Evolutionary conservation across 106 monocot genomes (phyloP), one percentile per base, ranked within the genome.

Genomic region (Platanthera zijinensis): DNA sequence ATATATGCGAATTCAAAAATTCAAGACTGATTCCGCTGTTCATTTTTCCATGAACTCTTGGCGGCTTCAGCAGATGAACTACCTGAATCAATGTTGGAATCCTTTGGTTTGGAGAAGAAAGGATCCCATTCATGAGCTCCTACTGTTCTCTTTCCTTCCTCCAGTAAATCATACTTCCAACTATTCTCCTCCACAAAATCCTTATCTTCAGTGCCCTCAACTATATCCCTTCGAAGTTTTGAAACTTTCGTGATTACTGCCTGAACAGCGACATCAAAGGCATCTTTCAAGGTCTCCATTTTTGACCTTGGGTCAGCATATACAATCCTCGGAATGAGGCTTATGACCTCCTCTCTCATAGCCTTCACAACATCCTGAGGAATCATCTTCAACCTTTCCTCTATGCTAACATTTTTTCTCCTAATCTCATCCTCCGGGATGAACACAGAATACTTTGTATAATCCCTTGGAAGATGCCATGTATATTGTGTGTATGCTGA

Each of bases 61-160:
- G 84, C 89, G 52, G 81, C 82, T 69, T 82, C 84, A 68, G 82
- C 82, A 53, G 79, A 79, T 57, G 62, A 80, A 10, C 72, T 63
- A 52, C 83, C 80, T 39, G 82, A 84, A 70, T 87, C 83, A 68
- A 62, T 81, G 50, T 83, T 75, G 30, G 74, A 73, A 78, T 83
- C 83, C 74, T 93, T 93, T 7, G 90, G 90, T 77, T 93, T 93
- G 45, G 90, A 93, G 73, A 93, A 93, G 84, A 86, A 93, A 21
- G 87, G 93, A 88, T 93, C 90, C 93, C 93, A 93, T 71, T 90
- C 93, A 84, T 93, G 93, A n/a, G 84, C 75, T 8, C 86, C 90
- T 19, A 90, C 90, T 30, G 67, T 85, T 28, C 51, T 82, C 73
- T 87, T 82, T 8, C 78, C 89, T 80, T 84, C 90, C 70, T 87